phyloP scores from a whole-genome alignment of 1,284 basidiomycete species.

The Naganishia sp. region DNA sequence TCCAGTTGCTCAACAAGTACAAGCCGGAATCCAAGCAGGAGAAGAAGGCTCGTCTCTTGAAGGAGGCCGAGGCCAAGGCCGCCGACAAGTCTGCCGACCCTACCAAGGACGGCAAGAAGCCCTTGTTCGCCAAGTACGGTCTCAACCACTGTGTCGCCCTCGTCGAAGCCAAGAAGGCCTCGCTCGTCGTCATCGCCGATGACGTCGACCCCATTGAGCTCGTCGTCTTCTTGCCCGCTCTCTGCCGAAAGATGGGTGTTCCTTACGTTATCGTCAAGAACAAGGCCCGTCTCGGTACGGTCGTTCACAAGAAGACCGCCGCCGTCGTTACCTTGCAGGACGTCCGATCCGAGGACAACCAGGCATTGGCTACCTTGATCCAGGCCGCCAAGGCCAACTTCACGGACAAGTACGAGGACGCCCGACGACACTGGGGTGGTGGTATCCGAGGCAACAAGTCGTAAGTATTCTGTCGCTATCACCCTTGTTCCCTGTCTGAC shows the following conservation, averaged over 20 bases:
- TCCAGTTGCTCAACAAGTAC: slow-evolving; percentile 97
- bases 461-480: slow-evolving; percentile 32
- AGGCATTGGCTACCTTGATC: slow-evolving; percentile 89
- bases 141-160: slow-evolving; percentile 95
- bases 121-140: slow-evolving; percentile 93
- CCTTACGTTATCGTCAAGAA: slow-evolving; percentile 97
- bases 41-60: slow-evolving; percentile 93
- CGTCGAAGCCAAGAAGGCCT: slow-evolving; percentile 96
- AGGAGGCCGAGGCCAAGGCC: slow-evolving; percentile 71
- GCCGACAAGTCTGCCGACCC: slow-evolving; percentile 53
- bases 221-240: slow-evolving; percentile 94
- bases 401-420: slow-evolving; percentile 94
- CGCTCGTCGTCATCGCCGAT: slow-evolving; percentile 93
- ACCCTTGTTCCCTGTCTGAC: neutral
- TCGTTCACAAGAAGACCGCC: slow-evolving; percentile 97
- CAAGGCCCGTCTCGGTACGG: slow-evolving; percentile 94
- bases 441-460: slow-evolving; percentile 90
- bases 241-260: slow-evolving; percentile 98
- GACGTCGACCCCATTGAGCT: slow-evolving; percentile 99
- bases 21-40: slow-evolving; percentile 74
- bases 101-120: slow-evolving; percentile 78
- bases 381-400: slow-evolving; percentile 97
- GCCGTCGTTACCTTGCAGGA: slow-evolving; percentile 89
- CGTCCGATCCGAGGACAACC: slow-evolving; percentile 89
- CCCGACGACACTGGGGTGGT: slow-evolving; percentile 92